phyloP scores from a whole-genome alignment of 345 rosid species.

The Firmiana major region DNA sequence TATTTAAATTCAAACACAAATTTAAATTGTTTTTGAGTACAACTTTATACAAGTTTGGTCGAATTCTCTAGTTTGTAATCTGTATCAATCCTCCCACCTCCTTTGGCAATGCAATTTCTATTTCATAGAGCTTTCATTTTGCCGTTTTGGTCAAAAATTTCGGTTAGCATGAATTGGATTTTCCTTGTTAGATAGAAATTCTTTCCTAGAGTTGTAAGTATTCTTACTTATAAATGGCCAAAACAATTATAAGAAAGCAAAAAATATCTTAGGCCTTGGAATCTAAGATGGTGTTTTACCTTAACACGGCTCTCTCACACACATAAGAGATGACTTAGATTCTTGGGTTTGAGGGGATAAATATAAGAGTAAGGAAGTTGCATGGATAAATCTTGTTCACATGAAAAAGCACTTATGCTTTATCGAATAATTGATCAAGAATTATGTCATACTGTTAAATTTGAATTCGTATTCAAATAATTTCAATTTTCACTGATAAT shows the following conservation, averaged over 20 bases:
- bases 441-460: no score
- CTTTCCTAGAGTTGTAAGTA: not conserved
- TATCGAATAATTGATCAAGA: no score
- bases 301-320: not conserved
- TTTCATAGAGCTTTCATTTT: slow-evolving; percentile 2
- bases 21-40: no score
- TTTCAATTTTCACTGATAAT: no score
- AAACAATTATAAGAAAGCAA: not conserved
- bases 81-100: not conserved
- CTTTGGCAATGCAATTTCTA: not conserved
- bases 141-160: slow-evolving; percentile 20
- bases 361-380: not conserved
- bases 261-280: not conserved
- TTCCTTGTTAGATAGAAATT: slow-evolving; percentile 11
- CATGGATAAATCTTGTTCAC: slow-evolving; percentile 8
- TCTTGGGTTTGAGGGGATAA: slow-evolving; percentile 14
- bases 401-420: slow-evolving; percentile 14
- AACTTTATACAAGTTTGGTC: not conserved
- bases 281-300: slow-evolving; percentile 5
- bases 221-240: not conserved
- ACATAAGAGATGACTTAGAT: slow-evolving; percentile 12
- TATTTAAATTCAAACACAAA: not conserved
- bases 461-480: no score
- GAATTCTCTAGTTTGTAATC: not conserved
- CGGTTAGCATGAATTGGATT: not conserved